Percentiles rank a stretch among this genome's conserved stretches.
phyloP scores from a whole-genome alignment of 805 yeast species.

The Metschnikowia noctiluminum region DNA sequence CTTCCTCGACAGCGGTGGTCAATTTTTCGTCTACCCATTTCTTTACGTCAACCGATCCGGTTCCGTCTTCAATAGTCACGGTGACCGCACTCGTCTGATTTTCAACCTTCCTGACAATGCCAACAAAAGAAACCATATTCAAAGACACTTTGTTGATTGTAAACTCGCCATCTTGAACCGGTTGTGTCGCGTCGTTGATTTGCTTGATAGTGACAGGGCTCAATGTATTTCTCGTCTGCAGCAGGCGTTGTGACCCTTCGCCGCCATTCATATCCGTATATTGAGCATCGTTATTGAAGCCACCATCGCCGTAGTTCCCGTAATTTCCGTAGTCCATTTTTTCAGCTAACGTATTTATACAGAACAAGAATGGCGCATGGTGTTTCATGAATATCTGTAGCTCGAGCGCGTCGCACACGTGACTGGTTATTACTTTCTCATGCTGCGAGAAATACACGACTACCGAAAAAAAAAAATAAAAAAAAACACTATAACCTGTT shows the following conservation, averaged over 20 bases:
- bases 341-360: background rate
- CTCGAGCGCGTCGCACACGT: slow-evolving; percentile 14
- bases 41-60: slow-evolving; percentile 57
- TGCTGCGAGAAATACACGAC: no score
- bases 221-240: slow-evolving; percentile 18
- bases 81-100: slow-evolving; percentile 55
- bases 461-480: no score
- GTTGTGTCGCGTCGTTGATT: slow-evolving; percentile 57
- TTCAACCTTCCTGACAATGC: slow-evolving; percentile 63
- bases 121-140: slow-evolving; percentile 61
- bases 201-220: slow-evolving; percentile 75
- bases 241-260: slow-evolving; percentile 14
- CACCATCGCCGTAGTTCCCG: slow-evolving; percentile 19
- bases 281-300: slow-evolving; percentile 15
- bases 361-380: background rate
- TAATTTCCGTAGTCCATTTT: slow-evolving; percentile 15
- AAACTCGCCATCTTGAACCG: slow-evolving; percentile 67
- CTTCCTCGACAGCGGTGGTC: slow-evolving; percentile 28
- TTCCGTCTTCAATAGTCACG: slow-evolving; percentile 73
- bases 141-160: slow-evolving; percentile 56
- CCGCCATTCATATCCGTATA: slow-evolving; percentile 9
- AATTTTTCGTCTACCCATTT: slow-evolving; percentile 49
- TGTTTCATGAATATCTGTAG: background rate
- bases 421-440: background rate
- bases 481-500: no score